Conservation (phyloP, 2,329 filamentous ascomycete genomes). For the Trichoderma guizhouense region DNA sequence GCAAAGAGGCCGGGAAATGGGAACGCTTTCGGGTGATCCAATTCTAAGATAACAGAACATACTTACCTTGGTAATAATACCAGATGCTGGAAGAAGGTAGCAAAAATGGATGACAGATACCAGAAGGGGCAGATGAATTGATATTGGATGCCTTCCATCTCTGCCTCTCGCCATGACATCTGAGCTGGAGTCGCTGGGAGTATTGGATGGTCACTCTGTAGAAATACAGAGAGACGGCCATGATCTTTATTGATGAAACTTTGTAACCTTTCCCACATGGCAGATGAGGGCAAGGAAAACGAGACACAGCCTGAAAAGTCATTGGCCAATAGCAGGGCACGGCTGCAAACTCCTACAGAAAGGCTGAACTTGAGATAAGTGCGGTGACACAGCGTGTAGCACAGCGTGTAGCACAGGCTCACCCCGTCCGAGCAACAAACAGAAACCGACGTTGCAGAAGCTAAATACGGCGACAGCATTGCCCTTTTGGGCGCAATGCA, state of each 20-base stretch:
- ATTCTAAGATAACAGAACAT: background rate
- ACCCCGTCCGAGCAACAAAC: background rate
- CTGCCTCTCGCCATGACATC: background rate
- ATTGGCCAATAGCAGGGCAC: background rate
- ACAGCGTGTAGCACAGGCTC: background rate
- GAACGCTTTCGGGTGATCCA: background rate
- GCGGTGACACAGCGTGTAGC: slow-evolving; percentile 1
- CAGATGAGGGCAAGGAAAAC: background rate
- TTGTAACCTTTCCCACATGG: background rate
- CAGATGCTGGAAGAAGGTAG: background rate
- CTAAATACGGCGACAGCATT: slow-evolving; percentile 5
- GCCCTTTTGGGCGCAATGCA: background rate
- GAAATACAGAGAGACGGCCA: background rate
- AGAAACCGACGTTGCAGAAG: background rate
- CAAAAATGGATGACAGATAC: background rate
- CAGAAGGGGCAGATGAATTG: background rate
- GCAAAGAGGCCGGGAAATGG: background rate
- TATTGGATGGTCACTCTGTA: background rate
- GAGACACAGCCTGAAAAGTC: background rate
- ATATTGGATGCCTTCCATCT: background rate
- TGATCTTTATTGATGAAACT: background rate
- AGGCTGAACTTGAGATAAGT: background rate
- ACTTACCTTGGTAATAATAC: background rate
- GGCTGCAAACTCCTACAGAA: background rate
- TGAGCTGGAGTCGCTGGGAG: background rate